A percentile compares a stretch with the other conserved stretches of the same genome.
phyloP scores from a whole-genome alignment of 2,329 filamentous ascomycete genomes.

The Beauveria sp. region DNA sequence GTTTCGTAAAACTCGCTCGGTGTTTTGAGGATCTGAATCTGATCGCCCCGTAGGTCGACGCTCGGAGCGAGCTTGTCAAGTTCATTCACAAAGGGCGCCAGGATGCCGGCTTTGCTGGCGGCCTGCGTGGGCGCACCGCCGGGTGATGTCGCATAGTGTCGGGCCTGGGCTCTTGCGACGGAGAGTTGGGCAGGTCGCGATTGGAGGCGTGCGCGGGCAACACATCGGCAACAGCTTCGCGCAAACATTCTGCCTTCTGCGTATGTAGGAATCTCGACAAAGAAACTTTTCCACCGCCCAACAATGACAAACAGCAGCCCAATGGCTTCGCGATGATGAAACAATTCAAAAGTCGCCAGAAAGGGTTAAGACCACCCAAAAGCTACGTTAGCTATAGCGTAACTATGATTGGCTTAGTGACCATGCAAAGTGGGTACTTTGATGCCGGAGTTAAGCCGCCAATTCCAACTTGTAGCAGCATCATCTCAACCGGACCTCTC shows the following conservation, averaged over 20 bases:
- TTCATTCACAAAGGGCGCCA: slow-evolving; percentile 56
- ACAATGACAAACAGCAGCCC: background rate
- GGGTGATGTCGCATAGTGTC: slow-evolving; percentile 34
- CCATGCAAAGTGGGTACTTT: background rate
- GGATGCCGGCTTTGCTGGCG: slow-evolving; percentile 28
- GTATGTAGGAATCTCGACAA: background rate
- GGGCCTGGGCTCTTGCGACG: slow-evolving; percentile 28
- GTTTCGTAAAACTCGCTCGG: slow-evolving; percentile 88
- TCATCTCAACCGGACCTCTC: slow-evolving; percentile 10
- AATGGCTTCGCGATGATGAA: background rate
- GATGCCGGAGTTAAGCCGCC: slow-evolving; percentile 26
- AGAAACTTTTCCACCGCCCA: background rate
- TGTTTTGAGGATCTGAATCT: slow-evolving; percentile 70
- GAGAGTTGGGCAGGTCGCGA: slow-evolving; percentile 22
- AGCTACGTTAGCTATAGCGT: background rate
- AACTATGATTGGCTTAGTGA: background rate
- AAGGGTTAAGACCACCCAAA: slow-evolving; percentile 4
- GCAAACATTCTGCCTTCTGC: slow-evolving; percentile 24
- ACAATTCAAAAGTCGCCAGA: background rate
- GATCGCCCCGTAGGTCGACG: slow-evolving; percentile 75
- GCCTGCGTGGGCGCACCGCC: slow-evolving; percentile 10
- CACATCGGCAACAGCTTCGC: slow-evolving; percentile 27
- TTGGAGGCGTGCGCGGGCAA: slow-evolving; percentile 20
- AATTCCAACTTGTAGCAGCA: slow-evolving; percentile 17
- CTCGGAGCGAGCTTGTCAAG: slow-evolving; percentile 85